Evolutionary conservation across 2,329 filamentous ascomycete genomes (phyloP).

Genomic region (Blumeriella jaapii): DNA sequence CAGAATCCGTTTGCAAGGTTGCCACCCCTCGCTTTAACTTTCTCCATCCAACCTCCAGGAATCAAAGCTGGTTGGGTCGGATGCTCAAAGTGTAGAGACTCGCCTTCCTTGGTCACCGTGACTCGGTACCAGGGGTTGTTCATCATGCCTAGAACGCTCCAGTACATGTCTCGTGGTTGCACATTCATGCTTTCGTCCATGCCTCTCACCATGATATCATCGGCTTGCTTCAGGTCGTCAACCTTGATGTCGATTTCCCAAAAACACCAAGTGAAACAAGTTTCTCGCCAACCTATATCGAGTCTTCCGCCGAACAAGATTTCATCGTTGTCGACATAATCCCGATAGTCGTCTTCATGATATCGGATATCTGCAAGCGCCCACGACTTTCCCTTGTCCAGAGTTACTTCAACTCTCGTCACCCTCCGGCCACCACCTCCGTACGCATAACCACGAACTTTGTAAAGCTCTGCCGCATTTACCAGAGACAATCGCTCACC

Average conservation of each 20-base stretch:
- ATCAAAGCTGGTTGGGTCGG: slow-evolving; percentile 71
- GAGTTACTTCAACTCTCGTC: slow-evolving; percentile 69
- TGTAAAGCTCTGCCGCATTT: slow-evolving; percentile 43
- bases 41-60: slow-evolving; percentile 86
- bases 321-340: slow-evolving; percentile 42
- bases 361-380: slow-evolving; percentile 66
- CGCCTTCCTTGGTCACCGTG: slow-evolving; percentile 56
- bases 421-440: slow-evolving; percentile 76
- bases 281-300: slow-evolving; percentile 73
- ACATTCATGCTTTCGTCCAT: slow-evolving; percentile 87
- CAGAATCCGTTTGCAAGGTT: slow-evolving; percentile 73
- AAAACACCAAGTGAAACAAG: slow-evolving; percentile 85
- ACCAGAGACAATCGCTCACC: slow-evolving; percentile 51
- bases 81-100: slow-evolving; percentile 67
- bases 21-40: slow-evolving; percentile 71
- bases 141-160: slow-evolving; percentile 95
- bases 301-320: slow-evolving; percentile 64
- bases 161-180: slow-evolving; percentile 90
- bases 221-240: slow-evolving; percentile 47
- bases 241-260: slow-evolving; percentile 65
- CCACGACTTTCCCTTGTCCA: slow-evolving; percentile 78
- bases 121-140: slow-evolving; percentile 92
- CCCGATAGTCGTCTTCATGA: slow-evolving; percentile 74
- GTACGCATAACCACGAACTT: slow-evolving; percentile 73
- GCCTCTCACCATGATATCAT: slow-evolving; percentile 68